A percentile compares a stretch with the other conserved stretches of the same genome.
Evolutionary conservation across 2,329 filamentous ascomycete species (phyloP).

Genomic region (Teratosphaeria zuluensis): DNA sequence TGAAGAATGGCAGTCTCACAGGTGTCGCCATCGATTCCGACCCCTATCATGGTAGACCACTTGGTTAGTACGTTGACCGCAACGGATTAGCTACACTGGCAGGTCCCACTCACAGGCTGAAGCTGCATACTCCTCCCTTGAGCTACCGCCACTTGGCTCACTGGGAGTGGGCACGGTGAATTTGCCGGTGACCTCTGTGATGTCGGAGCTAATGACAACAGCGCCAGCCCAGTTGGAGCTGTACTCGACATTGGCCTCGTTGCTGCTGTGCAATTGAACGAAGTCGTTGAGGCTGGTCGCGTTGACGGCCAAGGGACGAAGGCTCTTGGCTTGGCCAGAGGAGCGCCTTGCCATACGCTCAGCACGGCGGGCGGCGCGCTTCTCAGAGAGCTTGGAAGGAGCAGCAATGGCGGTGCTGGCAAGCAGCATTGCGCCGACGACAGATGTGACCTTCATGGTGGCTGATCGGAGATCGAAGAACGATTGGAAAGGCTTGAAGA

Average conservation of each 20-base stretch:
- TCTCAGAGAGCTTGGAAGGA: conserved; percentile 26
- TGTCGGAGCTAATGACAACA: conserved; percentile 43
- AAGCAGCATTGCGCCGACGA: conserved; percentile 29
- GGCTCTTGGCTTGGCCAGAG: conserved; percentile 17
- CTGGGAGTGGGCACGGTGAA: conserved; percentile 45
- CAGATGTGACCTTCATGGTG: conserved; percentile 41
- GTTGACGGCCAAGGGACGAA: conserved; percentile 24
- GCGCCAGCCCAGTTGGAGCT: conserved; percentile 52
- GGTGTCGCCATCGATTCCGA: conserved; percentile 53
- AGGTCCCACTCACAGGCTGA: conserved; percentile 36
- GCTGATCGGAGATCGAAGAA: background rate
- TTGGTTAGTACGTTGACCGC: background rate
- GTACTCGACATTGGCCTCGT: conserved; percentile 36
- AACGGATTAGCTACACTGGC: background rate
- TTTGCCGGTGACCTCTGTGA: conserved; percentile 44
- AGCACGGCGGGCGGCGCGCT: conserved; percentile 25
- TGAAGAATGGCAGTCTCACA: conserved; percentile 44
- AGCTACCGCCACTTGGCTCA: conserved; percentile 29
- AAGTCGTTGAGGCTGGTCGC: conserved; percentile 16
- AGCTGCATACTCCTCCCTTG: conserved; percentile 34
- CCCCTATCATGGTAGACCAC: conserved; percentile 23
- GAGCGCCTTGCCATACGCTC: conserved; percentile 23
- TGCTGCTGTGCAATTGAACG: conserved; percentile 10
- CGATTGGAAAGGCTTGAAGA: background rate
- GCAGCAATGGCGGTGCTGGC: conserved; percentile 36